A percentile compares a stretch with the other conserved stretches of the same genome.
Evolutionary conservation across 495 filamentous ascomycete species (phyloP).

Genomic region (Sabuloglossum arenarium): DNA sequence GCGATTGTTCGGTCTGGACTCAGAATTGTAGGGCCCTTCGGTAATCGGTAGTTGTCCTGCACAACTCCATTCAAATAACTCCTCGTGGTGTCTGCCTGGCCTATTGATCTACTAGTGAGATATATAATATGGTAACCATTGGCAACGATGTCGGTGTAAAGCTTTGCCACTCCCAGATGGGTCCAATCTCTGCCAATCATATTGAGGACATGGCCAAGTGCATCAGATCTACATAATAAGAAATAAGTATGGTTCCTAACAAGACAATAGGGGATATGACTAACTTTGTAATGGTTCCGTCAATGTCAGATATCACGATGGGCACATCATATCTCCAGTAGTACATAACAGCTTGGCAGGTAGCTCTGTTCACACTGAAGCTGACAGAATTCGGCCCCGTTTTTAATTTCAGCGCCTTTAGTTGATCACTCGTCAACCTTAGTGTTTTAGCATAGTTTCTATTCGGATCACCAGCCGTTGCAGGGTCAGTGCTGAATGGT

Average conservation of each 20-base stretch:
- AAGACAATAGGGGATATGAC: conserved; percentile 5
- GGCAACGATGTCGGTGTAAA: conserved; percentile 85
- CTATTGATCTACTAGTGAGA: conserved; percentile 81
- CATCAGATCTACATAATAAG: conserved; percentile 43
- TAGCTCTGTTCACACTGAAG: conserved; percentile 89
- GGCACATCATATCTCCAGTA: conserved; percentile 77
- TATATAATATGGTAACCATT: conserved; percentile 99
- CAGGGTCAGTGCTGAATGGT: conserved; percentile 25
- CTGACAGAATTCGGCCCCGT: conserved; percentile 76
- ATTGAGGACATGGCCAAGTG: conserved; percentile 89
- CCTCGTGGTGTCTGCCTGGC: conserved; percentile 79
- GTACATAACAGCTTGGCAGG: conserved; percentile 80
- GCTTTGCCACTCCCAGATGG: conserved; percentile 84
- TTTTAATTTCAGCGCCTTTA: conserved; percentile 69
- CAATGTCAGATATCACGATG: conserved; percentile 95
- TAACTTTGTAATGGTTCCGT: conserved; percentile 93
- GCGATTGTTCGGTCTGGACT: conserved; percentile 91
- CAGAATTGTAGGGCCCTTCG: conserved; percentile 81
- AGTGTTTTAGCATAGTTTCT: conserved; percentile 92
- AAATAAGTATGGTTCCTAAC: not conserved
- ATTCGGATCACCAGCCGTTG: conserved; percentile 37
- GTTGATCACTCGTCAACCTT: conserved; percentile 85
- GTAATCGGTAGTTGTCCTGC: conserved; percentile 72
- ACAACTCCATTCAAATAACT: conserved; percentile 77
- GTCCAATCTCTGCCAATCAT: conserved; percentile 99